Evolutionary conservation across 192 early-diverging fungal species (phyloP).

Genomic region (Coemansia umbellata): DNA sequence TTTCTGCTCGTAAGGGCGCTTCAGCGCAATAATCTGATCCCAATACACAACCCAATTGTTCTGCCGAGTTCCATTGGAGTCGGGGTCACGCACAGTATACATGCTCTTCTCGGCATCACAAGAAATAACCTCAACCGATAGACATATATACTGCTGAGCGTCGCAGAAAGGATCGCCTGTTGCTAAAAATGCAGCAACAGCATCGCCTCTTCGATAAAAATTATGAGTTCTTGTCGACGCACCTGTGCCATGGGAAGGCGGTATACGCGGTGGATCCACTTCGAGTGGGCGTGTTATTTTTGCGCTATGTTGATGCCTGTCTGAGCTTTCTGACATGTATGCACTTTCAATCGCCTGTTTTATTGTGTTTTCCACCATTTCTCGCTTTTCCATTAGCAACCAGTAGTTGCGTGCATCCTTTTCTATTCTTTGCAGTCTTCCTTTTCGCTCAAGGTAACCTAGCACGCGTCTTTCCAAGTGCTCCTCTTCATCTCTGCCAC

Average conservation of each 20-base stretch:
- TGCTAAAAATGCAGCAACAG: conserved; percentile 35
- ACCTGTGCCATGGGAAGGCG: neutral
- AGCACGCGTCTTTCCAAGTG: conserved; percentile 12
- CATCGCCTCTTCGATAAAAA: conserved; percentile 40
- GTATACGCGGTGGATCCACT: conserved; percentile 30
- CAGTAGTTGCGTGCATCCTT: conserved; percentile 35
- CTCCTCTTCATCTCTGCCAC: conserved; percentile 1
- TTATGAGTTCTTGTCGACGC: conserved; percentile 16
- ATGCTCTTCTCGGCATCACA: conserved; percentile 30
- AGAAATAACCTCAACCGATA: conserved; percentile 17
- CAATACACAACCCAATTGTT: conserved; percentile 35
- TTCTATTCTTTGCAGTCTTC: conserved; percentile 25
- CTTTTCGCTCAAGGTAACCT: conserved; percentile 11
- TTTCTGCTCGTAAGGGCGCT: conserved; percentile 32
- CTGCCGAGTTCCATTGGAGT: conserved; percentile 4
- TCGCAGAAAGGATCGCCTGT: conserved; percentile 6
- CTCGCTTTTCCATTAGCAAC: conserved; percentile 9
- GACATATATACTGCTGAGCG: conserved; percentile 16
- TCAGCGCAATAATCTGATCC: conserved; percentile 42
- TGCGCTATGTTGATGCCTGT: neutral
- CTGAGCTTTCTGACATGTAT: neutral
- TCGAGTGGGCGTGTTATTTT: conserved; percentile 12
- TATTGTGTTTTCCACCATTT: neutral
- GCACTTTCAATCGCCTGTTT: conserved; percentile 2
- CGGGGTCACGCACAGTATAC: conserved; percentile 37